These are phyloP conservation scores for Raddia guianensis DNA, from an alignment of 176 grass and related monocot genomes.

Conservation along the genomic window DNA sequence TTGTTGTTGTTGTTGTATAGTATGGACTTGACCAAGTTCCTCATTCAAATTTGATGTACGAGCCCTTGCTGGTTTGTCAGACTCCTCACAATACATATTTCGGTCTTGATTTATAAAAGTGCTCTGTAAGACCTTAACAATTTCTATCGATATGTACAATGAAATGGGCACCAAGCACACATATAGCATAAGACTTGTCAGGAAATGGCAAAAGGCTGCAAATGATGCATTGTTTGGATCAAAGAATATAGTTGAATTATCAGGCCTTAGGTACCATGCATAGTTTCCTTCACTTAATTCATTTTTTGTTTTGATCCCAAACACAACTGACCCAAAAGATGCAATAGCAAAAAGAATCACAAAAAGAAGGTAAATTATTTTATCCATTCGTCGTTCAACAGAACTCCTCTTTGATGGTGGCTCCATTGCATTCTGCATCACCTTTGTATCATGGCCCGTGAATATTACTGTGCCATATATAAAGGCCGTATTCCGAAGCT, in stretches of 20 bases:
- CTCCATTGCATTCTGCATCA: constrained; percentile 90
- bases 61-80: constrained; percentile 84
- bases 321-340: constrained; percentile 67
- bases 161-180: constrained; percentile 88
- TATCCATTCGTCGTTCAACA: constrained; percentile 87
- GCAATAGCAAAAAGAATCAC: constrained; percentile 61
- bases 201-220: constrained; percentile 80
- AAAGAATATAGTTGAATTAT: constrained; percentile 66
- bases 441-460: constrained; percentile 92
- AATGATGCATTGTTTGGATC: constrained; percentile 66
- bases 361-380: constrained; percentile 83
- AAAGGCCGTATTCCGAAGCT: constrained; percentile 76
- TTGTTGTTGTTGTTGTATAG: no score
- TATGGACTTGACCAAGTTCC: constrained; percentile 92
- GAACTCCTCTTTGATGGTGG: constrained; percentile 95
- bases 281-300: constrained; percentile 66
- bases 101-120: constrained; percentile 90
- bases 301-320: constrained; percentile 69
- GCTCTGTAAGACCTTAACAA: constrained; percentile 86
- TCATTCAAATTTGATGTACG: constrained; percentile 95
- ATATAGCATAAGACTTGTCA: constrained; percentile 92
- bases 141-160: constrained; percentile 95
- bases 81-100: constrained; percentile 82
- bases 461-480: constrained; percentile 83
- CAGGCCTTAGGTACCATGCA: constrained; percentile 84